phyloP scores from a whole-genome alignment of 31 red algal species.

The Pterothamnion heteromorphum region DNA sequence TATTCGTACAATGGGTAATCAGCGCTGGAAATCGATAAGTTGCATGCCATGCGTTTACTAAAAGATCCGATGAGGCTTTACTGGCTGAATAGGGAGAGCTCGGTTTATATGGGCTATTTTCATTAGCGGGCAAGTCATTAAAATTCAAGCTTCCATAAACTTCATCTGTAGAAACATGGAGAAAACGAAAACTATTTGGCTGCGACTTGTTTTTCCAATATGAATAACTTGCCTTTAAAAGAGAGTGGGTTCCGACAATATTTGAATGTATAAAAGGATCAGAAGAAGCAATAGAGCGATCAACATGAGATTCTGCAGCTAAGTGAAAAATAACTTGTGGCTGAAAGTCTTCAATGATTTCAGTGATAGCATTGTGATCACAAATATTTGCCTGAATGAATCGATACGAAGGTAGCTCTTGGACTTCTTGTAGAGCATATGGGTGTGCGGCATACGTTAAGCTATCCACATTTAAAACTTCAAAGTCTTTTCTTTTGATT shows the following conservation, averaged over 20 bases:
- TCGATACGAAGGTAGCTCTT: background rate
- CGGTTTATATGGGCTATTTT: conserved; percentile 1
- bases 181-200: background rate
- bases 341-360: background rate
- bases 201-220: conserved; percentile 7
- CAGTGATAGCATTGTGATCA: background rate
- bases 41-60: background rate
- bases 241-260: conserved; percentile 3
- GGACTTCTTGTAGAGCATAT: background rate
- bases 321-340: background rate
- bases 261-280: conserved; percentile 19
- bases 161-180: conserved; percentile 44
- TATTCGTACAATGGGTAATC: conserved; percentile 9
- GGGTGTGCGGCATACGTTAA: conserved; percentile 28
- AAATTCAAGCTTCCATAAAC: background rate
- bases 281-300: background rate
- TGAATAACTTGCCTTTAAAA: background rate
- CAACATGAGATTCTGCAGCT: conserved; percentile 16
- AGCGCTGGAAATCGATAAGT: conserved; percentile 17
- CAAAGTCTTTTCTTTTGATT: background rate
- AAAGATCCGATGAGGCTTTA: conserved; percentile 13
- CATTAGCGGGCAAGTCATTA: background rate
- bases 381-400: conserved; percentile 34
- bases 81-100: conserved; percentile 21
- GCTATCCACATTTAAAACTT: conserved; percentile 32